These are phyloP conservation scores for Leccinum subgranulosum DNA, from an alignment of 768 basidiomycete species.

Conservation along the genomic window DNA sequence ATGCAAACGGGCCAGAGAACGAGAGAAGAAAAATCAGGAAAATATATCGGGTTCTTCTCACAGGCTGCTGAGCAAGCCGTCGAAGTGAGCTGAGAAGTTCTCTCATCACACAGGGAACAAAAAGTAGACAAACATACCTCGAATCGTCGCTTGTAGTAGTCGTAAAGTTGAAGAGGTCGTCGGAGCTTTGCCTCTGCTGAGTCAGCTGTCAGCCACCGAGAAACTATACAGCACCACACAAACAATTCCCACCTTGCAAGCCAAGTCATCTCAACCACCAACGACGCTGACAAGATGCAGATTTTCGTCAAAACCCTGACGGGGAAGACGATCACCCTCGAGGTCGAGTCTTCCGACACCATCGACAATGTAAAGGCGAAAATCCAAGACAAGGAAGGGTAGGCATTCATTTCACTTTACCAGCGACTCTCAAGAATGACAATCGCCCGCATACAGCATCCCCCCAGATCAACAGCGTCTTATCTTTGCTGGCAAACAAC, in stretches of 20 bases:
- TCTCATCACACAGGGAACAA: constrained; percentile 26
- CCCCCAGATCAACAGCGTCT: constrained; percentile 28
- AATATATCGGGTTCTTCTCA: constrained; percentile 51
- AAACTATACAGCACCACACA: constrained; percentile 31
- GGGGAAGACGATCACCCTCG: constrained; percentile 32
- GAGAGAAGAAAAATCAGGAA: constrained; percentile 32
- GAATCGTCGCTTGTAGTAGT: not conserved
- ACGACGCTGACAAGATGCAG: constrained; percentile 43
- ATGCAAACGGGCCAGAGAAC: not conserved
- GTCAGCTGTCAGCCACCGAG: constrained; percentile 21
- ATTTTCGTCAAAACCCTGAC: constrained; percentile 91
- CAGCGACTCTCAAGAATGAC: not conserved
- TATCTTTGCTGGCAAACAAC: constrained; percentile 88
- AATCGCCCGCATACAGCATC: constrained; percentile 32
- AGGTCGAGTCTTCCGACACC: constrained; percentile 29
- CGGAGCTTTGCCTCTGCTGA: not conserved
- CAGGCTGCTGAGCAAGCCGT: constrained; percentile 41
- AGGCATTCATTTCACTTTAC: constrained; percentile 5
- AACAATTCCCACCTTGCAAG: constrained; percentile 17
- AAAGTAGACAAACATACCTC: constrained; percentile 4
- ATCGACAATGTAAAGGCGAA: constrained; percentile 30
- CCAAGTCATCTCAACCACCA: not conserved
- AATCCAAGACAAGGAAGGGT: constrained; percentile 71
- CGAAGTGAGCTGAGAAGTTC: constrained; percentile 64
- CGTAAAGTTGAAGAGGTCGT: not conserved